Base-by-base conservation (phyloP, 306 rosid species). In the Rosa multiflora region DNA sequence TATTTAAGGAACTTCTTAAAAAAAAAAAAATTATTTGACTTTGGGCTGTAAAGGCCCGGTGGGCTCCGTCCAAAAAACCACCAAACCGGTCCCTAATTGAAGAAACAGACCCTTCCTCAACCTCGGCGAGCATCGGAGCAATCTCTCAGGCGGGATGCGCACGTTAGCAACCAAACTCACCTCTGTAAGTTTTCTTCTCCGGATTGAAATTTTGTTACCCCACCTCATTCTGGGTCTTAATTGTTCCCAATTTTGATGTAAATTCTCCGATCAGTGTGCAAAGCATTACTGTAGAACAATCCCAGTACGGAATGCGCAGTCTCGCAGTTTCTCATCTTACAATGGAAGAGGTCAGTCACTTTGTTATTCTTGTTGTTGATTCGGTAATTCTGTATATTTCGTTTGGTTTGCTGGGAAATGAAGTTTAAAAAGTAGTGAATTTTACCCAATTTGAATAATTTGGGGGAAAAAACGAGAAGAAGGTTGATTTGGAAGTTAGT, bases 221-320 rank as follows among this genome's bases (percentile, higher is more conserved):
- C 46, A 43, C 8, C 46, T 43, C 46, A 43, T 43, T 43, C 8
- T 43, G 46, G 46, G 46, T 43, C 46, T 43, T 43, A 5, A 55
- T 55, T 13, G 4, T 72, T 2, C 10, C 11, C 32, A 4, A 8
- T 11, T 37, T 15, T 0, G 17, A 43, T 43, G 8, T 43, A 43
- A 23, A 49, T 59, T 48, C 32, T 40, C 7, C 39, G 53, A 46
- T 66, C 7, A 44, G 21, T 82, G 13, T 40, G 88, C 87, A 87
- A 75, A 75, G 99, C 79, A 88, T 83, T 86, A 88, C 43, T 84
- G 40, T 53, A 89, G 88, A 88, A 85, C 87, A 85, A 82, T 86
- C 77, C 71, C 82, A 35, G 59, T 55, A 26, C 49, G 83, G 13
- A 87, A 74, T 83, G 49, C 47, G 14, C 93, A 75, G 67, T 71